Conservation (phyloP, 2,329 filamentous ascomycete genomes). For the Epichloe uncinata region DNA sequence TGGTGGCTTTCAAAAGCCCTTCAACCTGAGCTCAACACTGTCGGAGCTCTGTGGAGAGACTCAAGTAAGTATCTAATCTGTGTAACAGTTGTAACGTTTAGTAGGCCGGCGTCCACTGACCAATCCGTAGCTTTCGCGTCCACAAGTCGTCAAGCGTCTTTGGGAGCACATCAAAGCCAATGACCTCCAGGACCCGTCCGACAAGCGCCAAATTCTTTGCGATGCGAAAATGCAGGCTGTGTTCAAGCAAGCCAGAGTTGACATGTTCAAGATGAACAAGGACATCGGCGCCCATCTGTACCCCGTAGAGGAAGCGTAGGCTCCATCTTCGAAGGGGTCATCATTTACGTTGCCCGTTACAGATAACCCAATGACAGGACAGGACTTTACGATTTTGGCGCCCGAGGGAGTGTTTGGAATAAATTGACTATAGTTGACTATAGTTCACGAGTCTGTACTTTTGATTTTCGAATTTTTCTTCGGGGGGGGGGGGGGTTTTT, state of each 20-base stretch:
- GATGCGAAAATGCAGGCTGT: slow-evolving; percentile 85
- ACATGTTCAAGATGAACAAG: slow-evolving; percentile 99
- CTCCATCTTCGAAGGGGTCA: background rate
- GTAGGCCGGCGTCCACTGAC: background rate
- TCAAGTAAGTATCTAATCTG: slow-evolving; percentile 32
- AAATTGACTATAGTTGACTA: background rate
- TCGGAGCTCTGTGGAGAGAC: slow-evolving; percentile 57
- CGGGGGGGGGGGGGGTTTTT: no score
- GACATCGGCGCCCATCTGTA: slow-evolving; percentile 83
- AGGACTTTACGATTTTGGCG: slow-evolving; percentile 6
- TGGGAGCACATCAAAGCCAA: slow-evolving; percentile 91
- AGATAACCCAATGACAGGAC: background rate
- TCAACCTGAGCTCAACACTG: slow-evolving; percentile 58
- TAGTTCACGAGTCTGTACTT: background rate
- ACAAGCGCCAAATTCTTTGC: slow-evolving; percentile 87
- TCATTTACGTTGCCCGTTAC: background rate
- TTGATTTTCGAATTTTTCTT: background rate
- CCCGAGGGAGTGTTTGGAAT: slow-evolving; percentile 5
- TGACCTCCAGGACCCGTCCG: slow-evolving; percentile 76
- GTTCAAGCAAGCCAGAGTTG: slow-evolving; percentile 80
- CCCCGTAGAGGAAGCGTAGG: slow-evolving; percentile 55
- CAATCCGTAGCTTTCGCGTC: slow-evolving; percentile 62
- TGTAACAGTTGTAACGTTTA: background rate
- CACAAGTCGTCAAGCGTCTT: slow-evolving; percentile 89
- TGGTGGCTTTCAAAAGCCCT: slow-evolving; percentile 85